phyloP scores from a whole-genome alignment of 805 yeast genomes.

The Wickerhamiella nectarea region DNA sequence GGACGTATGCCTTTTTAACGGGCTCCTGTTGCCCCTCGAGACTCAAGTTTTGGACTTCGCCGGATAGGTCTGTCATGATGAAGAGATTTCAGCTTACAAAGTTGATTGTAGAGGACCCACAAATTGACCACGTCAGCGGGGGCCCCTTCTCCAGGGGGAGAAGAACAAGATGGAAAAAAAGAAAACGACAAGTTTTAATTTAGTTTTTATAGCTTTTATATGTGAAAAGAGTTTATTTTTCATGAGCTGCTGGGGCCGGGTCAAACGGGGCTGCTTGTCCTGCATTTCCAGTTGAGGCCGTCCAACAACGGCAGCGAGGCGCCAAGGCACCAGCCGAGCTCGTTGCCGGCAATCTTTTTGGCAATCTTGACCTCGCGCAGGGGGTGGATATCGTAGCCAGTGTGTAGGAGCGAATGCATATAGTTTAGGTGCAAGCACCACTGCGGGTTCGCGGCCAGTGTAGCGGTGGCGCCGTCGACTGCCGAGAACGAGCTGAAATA shows the following conservation, averaged over 20 bases:
- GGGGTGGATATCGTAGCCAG: constrained; percentile 93
- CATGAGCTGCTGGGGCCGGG: too few relatives aligned
- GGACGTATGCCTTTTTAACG: constrained; percentile 33
- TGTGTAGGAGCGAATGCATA: constrained; percentile 78
- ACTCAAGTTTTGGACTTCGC: constrained; percentile 43
- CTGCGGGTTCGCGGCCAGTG: constrained; percentile 65
- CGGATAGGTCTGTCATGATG: constrained; percentile 46
- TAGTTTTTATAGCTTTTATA: not conserved
- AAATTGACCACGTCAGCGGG: not conserved
- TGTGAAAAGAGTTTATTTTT: too few relatives aligned
- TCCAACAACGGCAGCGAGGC: constrained; percentile 87
- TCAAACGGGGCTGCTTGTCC: too few relatives aligned
- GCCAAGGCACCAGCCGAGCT: constrained; percentile 97
- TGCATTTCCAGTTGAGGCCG: constrained; percentile 55
- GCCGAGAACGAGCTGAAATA: constrained; percentile 62
- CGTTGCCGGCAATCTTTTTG: constrained; percentile 73
- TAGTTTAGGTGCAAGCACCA: constrained; percentile 91
- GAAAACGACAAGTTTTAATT: not conserved
- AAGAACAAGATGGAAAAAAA: not conserved
- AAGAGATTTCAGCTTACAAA: constrained; percentile 6
- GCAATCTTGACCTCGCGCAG: constrained; percentile 86
- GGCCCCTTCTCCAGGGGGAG: too few relatives aligned
- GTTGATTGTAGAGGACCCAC: not conserved
- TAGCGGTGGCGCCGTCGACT: constrained; percentile 50
- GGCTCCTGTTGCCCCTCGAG: constrained; percentile 26